These are phyloP conservation scores for Euphorbia pulcherrima DNA, from an alignment of 345 rosid species.

Conservation along the genomic window DNA sequence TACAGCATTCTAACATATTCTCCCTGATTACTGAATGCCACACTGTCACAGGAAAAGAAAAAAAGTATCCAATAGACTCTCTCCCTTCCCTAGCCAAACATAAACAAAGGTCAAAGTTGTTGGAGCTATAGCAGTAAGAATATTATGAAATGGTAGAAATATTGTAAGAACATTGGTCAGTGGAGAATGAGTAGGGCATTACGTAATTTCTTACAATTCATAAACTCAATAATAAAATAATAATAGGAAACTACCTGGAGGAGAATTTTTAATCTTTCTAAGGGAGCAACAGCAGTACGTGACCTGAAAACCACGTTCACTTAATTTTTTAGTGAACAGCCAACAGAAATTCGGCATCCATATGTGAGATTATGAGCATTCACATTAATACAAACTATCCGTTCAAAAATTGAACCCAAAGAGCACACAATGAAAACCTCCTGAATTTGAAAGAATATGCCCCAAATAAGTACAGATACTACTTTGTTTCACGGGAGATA, in stretches of 20 bases:
- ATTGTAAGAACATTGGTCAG: background rate
- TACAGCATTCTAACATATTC: background rate
- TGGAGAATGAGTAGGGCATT: background rate
- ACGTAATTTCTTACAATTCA: background rate
- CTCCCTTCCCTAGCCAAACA: background rate
- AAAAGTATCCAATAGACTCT: background rate
- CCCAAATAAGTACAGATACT: background rate
- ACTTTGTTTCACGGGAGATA: background rate
- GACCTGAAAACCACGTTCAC: constrained; percentile 47
- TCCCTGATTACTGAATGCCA: too few species aligned
- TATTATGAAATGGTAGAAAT: background rate
- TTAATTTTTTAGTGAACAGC: background rate
- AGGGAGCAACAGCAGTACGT: constrained; percentile 97
- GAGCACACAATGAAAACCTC: background rate
- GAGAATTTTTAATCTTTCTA: constrained; percentile 91
- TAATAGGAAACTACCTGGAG: constrained; percentile 88
- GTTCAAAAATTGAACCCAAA: background rate
- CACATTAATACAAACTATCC: background rate
- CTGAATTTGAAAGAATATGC: background rate
- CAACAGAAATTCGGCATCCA: background rate
- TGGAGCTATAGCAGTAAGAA: background rate
- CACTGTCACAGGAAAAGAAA: background rate
- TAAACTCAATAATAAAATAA: background rate
- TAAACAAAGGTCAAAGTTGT: background rate
- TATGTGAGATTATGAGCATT: background rate